Base-by-base conservation (phyloP, 305 asterid genomes). In the Fraxinus dipetala region DNA sequence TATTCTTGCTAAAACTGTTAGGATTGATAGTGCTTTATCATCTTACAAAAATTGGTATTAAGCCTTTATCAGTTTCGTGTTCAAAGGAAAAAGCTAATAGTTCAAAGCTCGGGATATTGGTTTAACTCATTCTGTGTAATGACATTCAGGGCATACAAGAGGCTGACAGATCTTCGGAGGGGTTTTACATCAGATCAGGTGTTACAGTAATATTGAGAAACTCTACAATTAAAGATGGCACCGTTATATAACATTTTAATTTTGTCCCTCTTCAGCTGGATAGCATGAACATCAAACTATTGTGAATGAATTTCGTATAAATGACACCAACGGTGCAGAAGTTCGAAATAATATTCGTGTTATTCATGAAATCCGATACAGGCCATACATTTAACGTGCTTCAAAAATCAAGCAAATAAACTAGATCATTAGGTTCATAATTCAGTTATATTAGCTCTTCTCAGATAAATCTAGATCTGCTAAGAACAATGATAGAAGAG, bases 141-240 rank as follows among this genome's bases (percentile, higher is more conserved):
- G 82, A 83, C 82, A 85, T 90, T 87, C 91, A 95, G 98, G 97
- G 97, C n/a, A 83, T 93, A 82, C 97, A 93, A 87, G 98, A 95
- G 86, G 98, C 98, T 20, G 98, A 95, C 76, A 90, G 98, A 91
- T 82, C 97, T 56, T 88, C 92, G 32, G 97, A 95, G 31, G 98
- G 98, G 86, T 93, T 93, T 85, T 91, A 93, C 91, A 93, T 95
- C 85, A 89, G 97, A 81, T 93, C 99, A 36, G 97, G 97, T 28
- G 88, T 95, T 65, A 90, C 97, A 76, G 88, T 95, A 78, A 85
- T 87, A 85, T 75, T 88, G 83, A 95, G 88, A 85, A 93, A 95
- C 85, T 85, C 95, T 40, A 91, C 89, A 8, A 91, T 95, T 81
- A 89, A 91, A 87, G 99, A 92, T 86, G 99, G 97, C 77, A 76